phyloP scores from a whole-genome alignment of 805 yeast genomes.

The Metschnikowia hibisci region DNA sequence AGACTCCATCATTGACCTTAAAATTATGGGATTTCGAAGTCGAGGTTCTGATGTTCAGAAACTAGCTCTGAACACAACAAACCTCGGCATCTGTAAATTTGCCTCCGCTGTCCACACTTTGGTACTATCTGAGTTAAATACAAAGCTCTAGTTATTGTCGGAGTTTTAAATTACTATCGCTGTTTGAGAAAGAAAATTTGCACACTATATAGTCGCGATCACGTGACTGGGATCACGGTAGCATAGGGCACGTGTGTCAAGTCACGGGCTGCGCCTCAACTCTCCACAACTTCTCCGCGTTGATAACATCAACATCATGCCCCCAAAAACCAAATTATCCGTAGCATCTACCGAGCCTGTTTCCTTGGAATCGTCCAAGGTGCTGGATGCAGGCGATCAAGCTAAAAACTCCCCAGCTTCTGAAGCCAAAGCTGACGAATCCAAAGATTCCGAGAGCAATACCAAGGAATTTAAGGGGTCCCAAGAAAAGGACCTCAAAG shows the following conservation, averaged over 20 bases:
- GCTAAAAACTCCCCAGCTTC: constrained; percentile 4
- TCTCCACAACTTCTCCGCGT: constrained; percentile 1
- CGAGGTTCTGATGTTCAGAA: neutral
- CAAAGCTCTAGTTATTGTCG: constrained; percentile 42
- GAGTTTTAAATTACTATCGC: constrained; percentile 30
- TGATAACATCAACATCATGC: neutral
- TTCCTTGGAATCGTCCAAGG: constrained; percentile 19
- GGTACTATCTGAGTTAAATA: constrained; percentile 23
- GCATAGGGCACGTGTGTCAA: constrained; percentile 4
- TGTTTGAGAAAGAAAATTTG: constrained; percentile 11
- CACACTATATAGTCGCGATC: neutral
- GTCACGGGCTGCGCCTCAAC: neutral
- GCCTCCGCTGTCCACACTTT: constrained; percentile 49
- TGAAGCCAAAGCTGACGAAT: constrained; percentile 3
- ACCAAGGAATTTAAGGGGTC: neutral
- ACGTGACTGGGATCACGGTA: neutral
- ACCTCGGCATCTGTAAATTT: constrained; percentile 18
- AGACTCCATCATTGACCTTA: too few relatives aligned
- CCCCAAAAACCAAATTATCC: constrained; percentile 22
- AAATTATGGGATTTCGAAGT: constrained; percentile 1
- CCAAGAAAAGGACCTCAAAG: neutral
- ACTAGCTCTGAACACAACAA: constrained; percentile 7
- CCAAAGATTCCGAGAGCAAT: neutral
- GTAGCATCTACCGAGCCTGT: constrained; percentile 36
- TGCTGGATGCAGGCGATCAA: neutral